Conservation (phyloP, 2,329 filamentous ascomycete genomes). For the Diaporthe longicolla region DNA sequence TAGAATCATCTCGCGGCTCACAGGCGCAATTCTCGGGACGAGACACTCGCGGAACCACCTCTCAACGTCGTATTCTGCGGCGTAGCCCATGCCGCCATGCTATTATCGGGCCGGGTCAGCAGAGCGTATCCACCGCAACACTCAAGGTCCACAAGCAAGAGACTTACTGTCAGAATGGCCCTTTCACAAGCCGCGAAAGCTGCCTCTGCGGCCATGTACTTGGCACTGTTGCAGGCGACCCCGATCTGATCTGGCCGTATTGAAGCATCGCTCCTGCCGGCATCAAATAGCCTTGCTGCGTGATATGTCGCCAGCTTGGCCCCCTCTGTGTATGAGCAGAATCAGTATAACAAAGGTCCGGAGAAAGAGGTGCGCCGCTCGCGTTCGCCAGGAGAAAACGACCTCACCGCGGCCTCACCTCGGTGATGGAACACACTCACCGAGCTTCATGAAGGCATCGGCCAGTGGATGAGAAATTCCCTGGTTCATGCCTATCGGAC, state of each 20-base stretch:
- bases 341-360: background rate
- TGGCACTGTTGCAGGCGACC: constrained; percentile 77
- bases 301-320: constrained; percentile 77
- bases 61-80: constrained; percentile 75
- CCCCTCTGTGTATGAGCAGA: constrained; percentile 62
- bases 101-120: constrained; percentile 2
- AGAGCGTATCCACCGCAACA: background rate
- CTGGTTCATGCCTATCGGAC: constrained; percentile 77
- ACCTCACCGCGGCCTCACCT: background rate
- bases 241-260: constrained; percentile 71
- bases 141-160: background rate
- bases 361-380: background rate
- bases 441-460: constrained; percentile 69
- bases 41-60: constrained; percentile 75
- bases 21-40: constrained; percentile 74
- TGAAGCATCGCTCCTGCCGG: constrained; percentile 62
- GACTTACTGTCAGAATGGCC: constrained; percentile 63
- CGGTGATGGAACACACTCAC: background rate
- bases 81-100: constrained; percentile 76
- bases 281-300: constrained; percentile 74
- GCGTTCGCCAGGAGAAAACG: background rate
- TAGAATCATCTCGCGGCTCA: constrained; percentile 81
- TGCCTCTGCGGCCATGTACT: constrained; percentile 78
- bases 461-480: constrained; percentile 76
- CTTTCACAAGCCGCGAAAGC: constrained; percentile 74